phyloP scores from a whole-genome alignment of 2,329 filamentous ascomycete species.

The Rhytidhysteron rufulum region DNA sequence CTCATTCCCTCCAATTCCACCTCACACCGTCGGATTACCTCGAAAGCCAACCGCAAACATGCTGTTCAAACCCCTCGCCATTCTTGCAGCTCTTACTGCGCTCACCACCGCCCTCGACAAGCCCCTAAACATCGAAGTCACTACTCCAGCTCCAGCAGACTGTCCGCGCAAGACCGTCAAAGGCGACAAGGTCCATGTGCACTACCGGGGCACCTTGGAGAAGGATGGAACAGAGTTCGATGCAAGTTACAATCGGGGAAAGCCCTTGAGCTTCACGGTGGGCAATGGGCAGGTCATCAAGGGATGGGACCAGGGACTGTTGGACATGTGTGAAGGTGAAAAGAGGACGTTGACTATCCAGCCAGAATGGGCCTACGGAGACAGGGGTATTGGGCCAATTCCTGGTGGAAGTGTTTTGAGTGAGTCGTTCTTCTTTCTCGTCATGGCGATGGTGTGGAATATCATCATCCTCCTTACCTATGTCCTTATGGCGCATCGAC shows the following conservation, averaged over 20 bases:
- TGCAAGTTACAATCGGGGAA: slow-evolving; percentile 67
- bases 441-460: slow-evolving; percentile 4
- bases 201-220: slow-evolving; percentile 81
- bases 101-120: slow-evolving; percentile 52
- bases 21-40: background rate
- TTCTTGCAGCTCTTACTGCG: slow-evolving; percentile 43
- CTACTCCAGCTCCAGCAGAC: slow-evolving; percentile 62
- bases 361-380: slow-evolving; percentile 79
- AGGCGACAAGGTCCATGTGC: slow-evolving; percentile 78
- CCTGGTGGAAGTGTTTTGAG: slow-evolving; percentile 76
- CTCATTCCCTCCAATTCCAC: background rate
- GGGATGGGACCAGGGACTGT: slow-evolving; percentile 88
- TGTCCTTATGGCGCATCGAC: slow-evolving; percentile 1
- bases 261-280: slow-evolving; percentile 75
- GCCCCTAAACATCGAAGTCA: slow-evolving; percentile 72
- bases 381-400: slow-evolving; percentile 76
- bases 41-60: slow-evolving; percentile 27
- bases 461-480: background rate
- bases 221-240: slow-evolving; percentile 57
- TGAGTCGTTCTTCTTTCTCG: slow-evolving; percentile 38
- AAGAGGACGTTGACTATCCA: slow-evolving; percentile 89
- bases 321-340: slow-evolving; percentile 96
- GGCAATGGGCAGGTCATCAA: slow-evolving; percentile 88
- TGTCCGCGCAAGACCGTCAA: slow-evolving; percentile 69
- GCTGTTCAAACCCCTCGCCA: slow-evolving; percentile 35